Base-by-base conservation (phyloP, 1,284 basidiomycete species). In the Chalciporus sp. region DNA sequence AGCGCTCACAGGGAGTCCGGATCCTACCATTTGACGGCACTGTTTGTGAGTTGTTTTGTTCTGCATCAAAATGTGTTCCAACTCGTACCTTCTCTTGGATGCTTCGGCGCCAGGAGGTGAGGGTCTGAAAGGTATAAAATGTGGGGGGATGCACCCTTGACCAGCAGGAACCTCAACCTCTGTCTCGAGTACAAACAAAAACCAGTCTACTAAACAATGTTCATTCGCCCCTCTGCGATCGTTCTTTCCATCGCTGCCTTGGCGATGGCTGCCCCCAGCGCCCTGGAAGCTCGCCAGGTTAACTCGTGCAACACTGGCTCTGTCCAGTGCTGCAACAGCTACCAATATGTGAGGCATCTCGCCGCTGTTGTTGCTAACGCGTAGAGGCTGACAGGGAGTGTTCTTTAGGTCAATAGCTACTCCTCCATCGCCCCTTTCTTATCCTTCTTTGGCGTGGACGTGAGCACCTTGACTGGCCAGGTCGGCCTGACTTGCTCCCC, bases 291-390 rank as follows among this genome's bases (percentile, higher is more conserved):
- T 23, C 59, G 59, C 10, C 19, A 47, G 10, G 27, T 19, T 43
- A 40, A 23, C 29, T 1, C 49, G 39, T 65, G 63, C 28, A 33
- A 61, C 47, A 52, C 61, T 2, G 63, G 23, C 26, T 63, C n/a
- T n/a, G n/a, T n/a, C 17, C 46, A 55, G 28, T 63, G 64, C 37
- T 63, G 64, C 37, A n/a, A 42, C 33, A 51, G 19, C 26, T 20
- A 33, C 17, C 39, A 49, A 17, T 6, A 16, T 0, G 62, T 57
- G 17, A 49, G 52, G 26, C 14, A 20, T 7, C n/a, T 42, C 9
- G 35, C 35, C 26, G 39, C n/a, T 10, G 17, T 42, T 8, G 4
- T 12, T 28, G 23, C 1, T 20, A 19, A 20, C 9, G 10, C 41
- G 20, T n/a, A 7, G 47, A 19, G 4, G 28, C 42, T 52, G 28